These are phyloP conservation scores for Fusarium luffae DNA, from an alignment of 2,329 filamentous ascomycete genomes.

Conservation along the genomic window DNA sequence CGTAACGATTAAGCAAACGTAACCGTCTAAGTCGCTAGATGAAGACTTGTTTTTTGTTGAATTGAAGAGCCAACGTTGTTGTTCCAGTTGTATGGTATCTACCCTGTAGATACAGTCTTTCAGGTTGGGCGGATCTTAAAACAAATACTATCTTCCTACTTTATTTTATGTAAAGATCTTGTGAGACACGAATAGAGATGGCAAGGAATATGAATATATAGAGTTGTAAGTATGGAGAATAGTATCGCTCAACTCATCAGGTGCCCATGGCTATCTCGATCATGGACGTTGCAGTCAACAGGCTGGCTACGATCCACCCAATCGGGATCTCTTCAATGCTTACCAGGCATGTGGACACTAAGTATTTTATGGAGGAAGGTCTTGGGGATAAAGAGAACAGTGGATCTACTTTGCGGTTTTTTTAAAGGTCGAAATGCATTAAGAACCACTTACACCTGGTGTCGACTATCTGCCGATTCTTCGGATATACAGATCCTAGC, in stretches of 20 bases:
- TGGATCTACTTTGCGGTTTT: not conserved
- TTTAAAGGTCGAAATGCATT: not conserved
- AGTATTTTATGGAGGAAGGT: not conserved
- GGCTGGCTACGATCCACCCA: not conserved
- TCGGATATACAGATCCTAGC: not conserved
- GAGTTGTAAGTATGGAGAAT: not conserved
- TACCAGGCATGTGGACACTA: not conserved
- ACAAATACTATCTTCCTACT: not conserved
- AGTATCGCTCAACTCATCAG: not conserved
- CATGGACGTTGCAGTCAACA: not conserved
- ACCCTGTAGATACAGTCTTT: not conserved
- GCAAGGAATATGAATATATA: not conserved
- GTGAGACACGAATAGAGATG: not conserved
- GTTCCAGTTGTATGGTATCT: not conserved
- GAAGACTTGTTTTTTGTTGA: not conserved
- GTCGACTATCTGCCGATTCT: not conserved
- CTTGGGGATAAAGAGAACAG: not conserved
- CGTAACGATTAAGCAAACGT: not conserved
- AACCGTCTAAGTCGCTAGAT: not conserved
- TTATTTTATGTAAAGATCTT: rapidly evolving
- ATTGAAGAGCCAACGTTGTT: not conserved
- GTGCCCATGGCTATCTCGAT: not conserved
- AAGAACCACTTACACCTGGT: not conserved
- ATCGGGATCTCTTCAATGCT: not conserved
- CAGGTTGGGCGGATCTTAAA: not conserved